Evolutionary conservation across 495 filamentous ascomycete genomes (phyloP).

Genomic region (Lasiosphaeria ovina): DNA sequence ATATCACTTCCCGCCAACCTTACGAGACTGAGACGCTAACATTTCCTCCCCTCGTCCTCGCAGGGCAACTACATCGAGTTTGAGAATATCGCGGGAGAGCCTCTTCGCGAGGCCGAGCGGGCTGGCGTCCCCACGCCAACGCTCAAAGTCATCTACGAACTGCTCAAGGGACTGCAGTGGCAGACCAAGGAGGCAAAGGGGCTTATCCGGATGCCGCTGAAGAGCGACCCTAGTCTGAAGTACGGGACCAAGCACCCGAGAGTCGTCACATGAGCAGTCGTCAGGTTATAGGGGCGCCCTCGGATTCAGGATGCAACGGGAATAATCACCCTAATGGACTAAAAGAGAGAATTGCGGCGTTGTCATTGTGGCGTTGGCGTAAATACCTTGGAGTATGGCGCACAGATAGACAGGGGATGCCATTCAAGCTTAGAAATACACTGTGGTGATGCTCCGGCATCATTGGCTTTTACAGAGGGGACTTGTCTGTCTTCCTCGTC

Average conservation of each 20-base stretch:
- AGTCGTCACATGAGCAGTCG: conserved; percentile 1
- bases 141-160: conserved; percentile 41
- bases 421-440: too few relatives aligned
- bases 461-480: too few relatives aligned
- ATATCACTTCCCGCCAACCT: not conserved
- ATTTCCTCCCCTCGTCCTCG: not conserved
- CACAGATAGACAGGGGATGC: too few relatives aligned
- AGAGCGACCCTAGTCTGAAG: conserved; percentile 7
- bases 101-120: conserved; percentile 45
- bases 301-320: too few relatives aligned
- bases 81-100: conserved; percentile 54
- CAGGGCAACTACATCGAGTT: conserved; percentile 52
- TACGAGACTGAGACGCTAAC: not conserved
- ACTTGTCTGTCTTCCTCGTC: too few relatives aligned
- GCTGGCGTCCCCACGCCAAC: conserved; percentile 46
- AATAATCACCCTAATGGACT: too few relatives aligned
- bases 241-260: conserved; percentile 7
- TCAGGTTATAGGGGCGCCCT: too few relatives aligned
- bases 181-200: conserved; percentile 37
- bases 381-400: too few relatives aligned
- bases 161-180: conserved; percentile 44
- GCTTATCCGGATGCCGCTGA: conserved; percentile 10
- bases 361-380: too few relatives aligned
- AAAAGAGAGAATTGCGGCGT: too few relatives aligned
- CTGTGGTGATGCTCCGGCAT: too few relatives aligned